phyloP scores from a whole-genome alignment of 371 early-diverging fungal species.

The Nematocida sp. region DNA sequence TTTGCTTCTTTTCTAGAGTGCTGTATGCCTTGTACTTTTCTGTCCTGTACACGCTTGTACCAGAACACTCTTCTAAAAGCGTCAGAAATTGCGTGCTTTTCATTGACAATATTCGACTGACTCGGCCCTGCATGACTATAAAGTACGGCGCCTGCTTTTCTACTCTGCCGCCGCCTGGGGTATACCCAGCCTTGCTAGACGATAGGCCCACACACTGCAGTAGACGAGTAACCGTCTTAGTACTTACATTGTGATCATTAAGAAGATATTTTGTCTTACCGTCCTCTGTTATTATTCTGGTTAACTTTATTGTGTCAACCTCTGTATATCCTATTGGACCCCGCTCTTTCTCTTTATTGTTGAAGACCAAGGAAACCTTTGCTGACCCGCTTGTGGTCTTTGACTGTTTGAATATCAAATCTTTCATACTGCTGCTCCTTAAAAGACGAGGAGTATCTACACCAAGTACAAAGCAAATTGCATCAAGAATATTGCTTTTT shows the following conservation, averaged over 20 bases:
- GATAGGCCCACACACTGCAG: constrained; percentile 72
- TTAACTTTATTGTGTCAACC: constrained; percentile 13
- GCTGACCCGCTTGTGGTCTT: constrained; percentile 70
- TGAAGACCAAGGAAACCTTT: constrained; percentile 39
- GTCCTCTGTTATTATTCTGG: constrained; percentile 56
- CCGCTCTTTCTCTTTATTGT: constrained; percentile 40
- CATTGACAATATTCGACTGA: constrained; percentile 40
- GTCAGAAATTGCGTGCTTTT: constrained; percentile 49
- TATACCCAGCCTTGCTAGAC: constrained; percentile 77
- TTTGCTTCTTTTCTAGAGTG: constrained; percentile 55
- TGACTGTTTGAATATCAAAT: constrained; percentile 90
- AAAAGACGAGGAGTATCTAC: constrained; percentile 72
- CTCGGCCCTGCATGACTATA: constrained; percentile 57
- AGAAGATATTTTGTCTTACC: constrained; percentile 64
- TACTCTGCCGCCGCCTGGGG: constrained; percentile 83
- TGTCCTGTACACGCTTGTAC: constrained; percentile 43
- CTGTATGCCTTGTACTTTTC: constrained; percentile 57
- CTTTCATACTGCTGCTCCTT: constrained; percentile 83
- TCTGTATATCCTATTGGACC: constrained; percentile 38
- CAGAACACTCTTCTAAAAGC: constrained; percentile 51
- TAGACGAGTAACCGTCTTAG: constrained; percentile 80
- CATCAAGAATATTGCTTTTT: constrained; percentile 96
- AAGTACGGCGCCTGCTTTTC: constrained; percentile 74
- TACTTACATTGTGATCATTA: constrained; percentile 91
- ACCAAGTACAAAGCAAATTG: constrained; percentile 96